Percentiles rank a stretch among this genome's conserved stretches.
phyloP scores from a whole-genome alignment of 257 asterid genomes.

The Perilla frutescens region DNA sequence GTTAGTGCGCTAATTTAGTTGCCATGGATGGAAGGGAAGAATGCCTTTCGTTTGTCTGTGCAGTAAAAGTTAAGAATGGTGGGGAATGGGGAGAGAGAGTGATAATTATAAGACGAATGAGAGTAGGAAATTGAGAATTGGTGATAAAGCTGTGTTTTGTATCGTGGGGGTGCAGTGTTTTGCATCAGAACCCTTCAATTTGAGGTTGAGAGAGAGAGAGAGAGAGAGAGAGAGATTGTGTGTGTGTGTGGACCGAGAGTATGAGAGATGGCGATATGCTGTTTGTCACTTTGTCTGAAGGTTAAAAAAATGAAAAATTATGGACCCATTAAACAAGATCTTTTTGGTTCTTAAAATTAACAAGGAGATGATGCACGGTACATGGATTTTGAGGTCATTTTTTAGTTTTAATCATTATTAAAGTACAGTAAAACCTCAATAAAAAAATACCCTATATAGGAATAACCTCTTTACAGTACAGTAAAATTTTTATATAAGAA shows the following conservation, averaged over 20 bases:
- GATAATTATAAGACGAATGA: background rate
- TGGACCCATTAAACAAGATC: too few relatives aligned
- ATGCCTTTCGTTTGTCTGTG: slow-evolving; percentile 11
- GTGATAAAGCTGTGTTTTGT: slow-evolving; percentile 16
- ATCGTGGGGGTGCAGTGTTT: slow-evolving; percentile 17
- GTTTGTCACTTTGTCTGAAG: slow-evolving; percentile 19
- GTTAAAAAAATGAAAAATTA: too few relatives aligned
- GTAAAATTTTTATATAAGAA: too few relatives aligned
- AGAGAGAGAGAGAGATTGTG: slow-evolving; percentile 8
- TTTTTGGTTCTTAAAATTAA: too few relatives aligned
- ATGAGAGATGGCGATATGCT: slow-evolving; percentile 25
- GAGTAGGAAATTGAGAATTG: background rate
- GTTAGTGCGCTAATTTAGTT: slow-evolving; percentile 31
- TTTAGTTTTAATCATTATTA: too few relatives aligned
- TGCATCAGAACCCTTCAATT: background rate
- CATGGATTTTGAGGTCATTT: too few relatives aligned
- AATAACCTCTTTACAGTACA: too few relatives aligned
- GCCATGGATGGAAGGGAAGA: slow-evolving; percentile 31
- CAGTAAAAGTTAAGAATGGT: slow-evolving; percentile 26
- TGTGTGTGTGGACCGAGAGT: too few relatives aligned
- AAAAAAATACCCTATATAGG: too few relatives aligned
- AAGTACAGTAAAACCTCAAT: too few relatives aligned
- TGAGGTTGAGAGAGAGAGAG: background rate
- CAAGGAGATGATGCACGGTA: too few relatives aligned
- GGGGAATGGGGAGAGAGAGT: background rate